Evolutionary conservation across 139 green algal species (phyloP), one percentile per base, ranked within the genome.

Genomic region (Volvox reticuliferus): DNA sequence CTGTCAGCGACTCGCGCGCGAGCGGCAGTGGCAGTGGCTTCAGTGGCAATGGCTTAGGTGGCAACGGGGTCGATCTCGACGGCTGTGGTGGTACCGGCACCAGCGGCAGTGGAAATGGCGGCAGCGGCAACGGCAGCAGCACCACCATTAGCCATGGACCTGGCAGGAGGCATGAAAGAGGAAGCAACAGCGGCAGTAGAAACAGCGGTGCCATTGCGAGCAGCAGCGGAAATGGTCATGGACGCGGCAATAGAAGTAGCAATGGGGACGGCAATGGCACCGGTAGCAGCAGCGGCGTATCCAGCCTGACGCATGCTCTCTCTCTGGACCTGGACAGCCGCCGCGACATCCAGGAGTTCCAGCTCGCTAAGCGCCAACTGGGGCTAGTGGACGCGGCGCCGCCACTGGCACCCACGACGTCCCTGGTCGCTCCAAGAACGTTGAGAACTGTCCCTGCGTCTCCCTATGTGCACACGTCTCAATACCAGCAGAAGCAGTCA

Each of bases 321-420:
- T 79, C 73, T 22, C 76, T 63, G 33, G 33, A 82, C 36, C 76
- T 63, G 33, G 33, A 82, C 36, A 44, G 35, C 12, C 18, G n/a
- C 18, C 85, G 85, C 1, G 85, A 82, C 37, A 61, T 50, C 2
- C 14, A 61, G 69, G 85, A 61, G 5, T 89, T 89, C 37, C 85
- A 89, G 37, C 28, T 82, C 21, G 20, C 81, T 36, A 89, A 89
- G 44, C 85, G 19, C 18, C 37, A 71, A 0, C 69, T 89, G 69
- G 85, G 85, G 1, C 69, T 89, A 26, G 17, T 26, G 69, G 85
- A 82, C 2, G n/a, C 50, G 1, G 68, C 79, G 24, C 28, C 44
- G 6, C 50, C 79, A 61, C 32, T 30, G 5, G 79, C 79, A 37
- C 28, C 50, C 50, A 55, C 50, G 22, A 30, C 26, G 28, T 50